phyloP scores from a whole-genome alignment of 352 stramenopile species.

The Phytophthora podocarpi region DNA sequence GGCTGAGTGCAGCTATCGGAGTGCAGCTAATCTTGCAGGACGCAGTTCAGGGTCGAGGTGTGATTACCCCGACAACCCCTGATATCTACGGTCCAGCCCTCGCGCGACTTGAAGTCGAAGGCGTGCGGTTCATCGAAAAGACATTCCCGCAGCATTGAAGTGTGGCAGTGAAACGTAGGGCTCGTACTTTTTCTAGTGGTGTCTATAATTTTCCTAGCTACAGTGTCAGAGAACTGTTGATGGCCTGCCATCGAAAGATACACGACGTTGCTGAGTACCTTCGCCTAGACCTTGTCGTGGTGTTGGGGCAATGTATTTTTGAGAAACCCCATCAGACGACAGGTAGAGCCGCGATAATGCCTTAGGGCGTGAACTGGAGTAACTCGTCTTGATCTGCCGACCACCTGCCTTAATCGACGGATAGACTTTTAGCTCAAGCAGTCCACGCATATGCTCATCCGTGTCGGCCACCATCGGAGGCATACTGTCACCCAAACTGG shows the following conservation, averaged over 20 bases:
- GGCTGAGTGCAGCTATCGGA: slow-evolving; percentile 93
- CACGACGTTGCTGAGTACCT: slow-evolving; percentile 6
- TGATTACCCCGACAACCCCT: slow-evolving; percentile 90
- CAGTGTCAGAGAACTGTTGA: slow-evolving; percentile 36
- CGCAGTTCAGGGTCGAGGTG: slow-evolving; percentile 75
- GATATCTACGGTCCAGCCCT: slow-evolving; percentile 91
- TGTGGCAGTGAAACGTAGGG: slow-evolving; percentile 2
- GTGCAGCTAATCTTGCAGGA: slow-evolving; percentile 94
- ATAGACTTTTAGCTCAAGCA: slow-evolving; percentile 66
- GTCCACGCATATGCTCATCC: slow-evolving; percentile 47
- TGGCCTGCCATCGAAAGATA: slow-evolving; percentile 31
- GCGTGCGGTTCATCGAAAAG: slow-evolving; percentile 89
- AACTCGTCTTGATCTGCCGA: slow-evolving; percentile 70
- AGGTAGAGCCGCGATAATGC: slow-evolving; percentile 66
- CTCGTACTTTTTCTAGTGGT: background rate
- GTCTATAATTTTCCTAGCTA: background rate
- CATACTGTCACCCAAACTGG: slow-evolving; percentile 29
- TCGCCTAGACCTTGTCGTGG: slow-evolving; percentile 21
- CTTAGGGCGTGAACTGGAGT: slow-evolving; percentile 52
- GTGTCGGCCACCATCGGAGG: slow-evolving; percentile 23
- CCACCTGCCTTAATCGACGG: slow-evolving; percentile 50
- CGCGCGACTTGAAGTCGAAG: slow-evolving; percentile 85
- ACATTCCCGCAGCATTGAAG: slow-evolving; percentile 47
- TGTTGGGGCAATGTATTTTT: slow-evolving; percentile 68
- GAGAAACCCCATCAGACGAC: slow-evolving; percentile 74